Base-by-base conservation (phyloP, 2,329 filamentous ascomycete species). In the Malbranchea zuffiana region DNA sequence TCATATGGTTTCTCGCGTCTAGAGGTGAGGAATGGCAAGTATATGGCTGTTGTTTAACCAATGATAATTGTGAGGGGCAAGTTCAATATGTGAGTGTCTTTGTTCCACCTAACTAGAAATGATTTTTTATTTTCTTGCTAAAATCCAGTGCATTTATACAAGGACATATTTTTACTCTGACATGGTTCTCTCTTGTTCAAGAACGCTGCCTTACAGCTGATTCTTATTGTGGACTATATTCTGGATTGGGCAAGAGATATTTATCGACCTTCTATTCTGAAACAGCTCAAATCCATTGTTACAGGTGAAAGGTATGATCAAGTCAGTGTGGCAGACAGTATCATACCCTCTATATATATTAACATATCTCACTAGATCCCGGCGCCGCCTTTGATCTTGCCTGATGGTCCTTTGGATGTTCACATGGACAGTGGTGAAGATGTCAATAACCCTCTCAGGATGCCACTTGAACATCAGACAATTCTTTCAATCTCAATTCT, bases 171-270 rank as follows among this genome's bases (percentile, higher is more conserved):
- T 25, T 30, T 46, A 27, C 41, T 52, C 15, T 53, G 50, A 50
- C 31, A 33, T 39, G 48, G 49, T 15, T 33, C 34, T 15, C 47
- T 52, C 32, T 21, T 32, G 15, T 41, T 28, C n/a, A 29, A 45
- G 41, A 43, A 55, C 27, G 39, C 35, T 7, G 45, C 50, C 8
- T 41, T 56, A 15, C 53, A 51, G 33, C 49, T 55, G 17, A 39
- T 55, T 7, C 44, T 54, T 11, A 50, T 54, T 26, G 29, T 56
- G n/a, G 53, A 56, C 39, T 48, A 49, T 35, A 51, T 55, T 19
- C 47, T 48, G 40, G 51, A 56, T 32, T 56, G 52, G 52, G 52
- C 52, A n/a, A 42, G 52, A 16, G 50, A 54, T 35, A 43, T 49
- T 17, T 51, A 52, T 19, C 44, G 52, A 28, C 43, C 41, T 12